These are phyloP conservation scores for Amanita rimosa DNA, from an alignment of 768 basidiomycete species.

Conservation along the genomic window DNA sequence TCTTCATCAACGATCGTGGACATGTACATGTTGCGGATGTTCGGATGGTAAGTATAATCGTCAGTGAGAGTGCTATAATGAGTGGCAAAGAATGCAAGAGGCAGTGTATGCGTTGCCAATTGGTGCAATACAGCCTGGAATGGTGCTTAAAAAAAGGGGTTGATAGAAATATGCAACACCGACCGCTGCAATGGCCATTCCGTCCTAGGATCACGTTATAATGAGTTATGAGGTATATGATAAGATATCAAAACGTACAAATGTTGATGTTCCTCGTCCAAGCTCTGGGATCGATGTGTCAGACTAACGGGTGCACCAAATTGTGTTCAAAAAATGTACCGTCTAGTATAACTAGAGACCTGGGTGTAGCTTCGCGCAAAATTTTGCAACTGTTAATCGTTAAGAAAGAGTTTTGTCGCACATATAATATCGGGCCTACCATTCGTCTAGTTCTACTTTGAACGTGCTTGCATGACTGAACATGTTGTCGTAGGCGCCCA, in stretches of 20 bases:
- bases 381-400: constrained; percentile 70
- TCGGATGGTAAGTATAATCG: constrained; percentile 86
- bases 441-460: constrained; percentile 98
- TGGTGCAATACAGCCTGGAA: constrained; percentile 82
- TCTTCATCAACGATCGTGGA: constrained; percentile 88
- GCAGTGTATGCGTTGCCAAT: constrained; percentile 84
- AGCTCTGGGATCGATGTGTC: constrained; percentile 47
- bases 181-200: constrained; percentile 96
- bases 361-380: constrained; percentile 86
- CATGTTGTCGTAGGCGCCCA: constrained; percentile 99
- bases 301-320: constrained; percentile 3
- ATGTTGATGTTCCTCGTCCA: constrained; percentile 92
- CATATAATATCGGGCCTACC: constrained; percentile 30
- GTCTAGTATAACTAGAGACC: constrained; percentile 89
- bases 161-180: constrained; percentile 13
- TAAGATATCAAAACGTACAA: constrained; percentile 34
- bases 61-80: constrained; percentile 96
- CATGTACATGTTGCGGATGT: constrained; percentile 95
- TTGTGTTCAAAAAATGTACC: constrained; percentile 38
- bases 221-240: constrained; percentile 7
- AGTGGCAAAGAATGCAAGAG: constrained; percentile 93
- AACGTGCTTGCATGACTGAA: constrained; percentile 92
- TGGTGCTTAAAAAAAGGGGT: neutral
- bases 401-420: neutral
- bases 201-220: constrained; percentile 46